phyloP scores from a whole-genome alignment of 1,284 basidiomycete species.

The Ustilago trichophora region DNA sequence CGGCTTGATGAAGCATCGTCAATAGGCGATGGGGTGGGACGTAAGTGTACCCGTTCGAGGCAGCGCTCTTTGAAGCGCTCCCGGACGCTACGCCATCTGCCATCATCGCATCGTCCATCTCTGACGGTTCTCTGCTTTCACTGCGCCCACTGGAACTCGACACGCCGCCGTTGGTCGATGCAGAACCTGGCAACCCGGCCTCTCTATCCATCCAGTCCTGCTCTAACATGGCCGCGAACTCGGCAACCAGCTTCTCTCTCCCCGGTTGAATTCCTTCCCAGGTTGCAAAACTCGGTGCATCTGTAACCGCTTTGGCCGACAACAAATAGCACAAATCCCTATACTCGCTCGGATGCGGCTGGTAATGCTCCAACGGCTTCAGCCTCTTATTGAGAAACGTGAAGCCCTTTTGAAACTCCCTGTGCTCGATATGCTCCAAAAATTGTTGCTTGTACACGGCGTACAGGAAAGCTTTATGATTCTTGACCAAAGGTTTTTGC shows the following conservation, averaged over 20 bases:
- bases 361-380: slow-evolving; percentile 70
- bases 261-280: slow-evolving; percentile 69
- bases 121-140: slow-evolving; percentile 11
- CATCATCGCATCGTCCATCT: slow-evolving; percentile 34
- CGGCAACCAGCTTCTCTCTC: slow-evolving; percentile 67
- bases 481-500: slow-evolving; percentile 67
- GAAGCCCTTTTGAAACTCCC: slow-evolving; percentile 68
- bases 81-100: slow-evolving; percentile 8
- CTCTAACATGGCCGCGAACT: slow-evolving; percentile 59
- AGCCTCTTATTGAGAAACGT: slow-evolving; percentile 70
- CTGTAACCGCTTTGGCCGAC: slow-evolving; percentile 67
- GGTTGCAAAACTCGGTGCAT: slow-evolving; percentile 69
- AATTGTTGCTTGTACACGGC: slow-evolving; percentile 67
- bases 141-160: slow-evolving; percentile 6
- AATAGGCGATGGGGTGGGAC: slow-evolving; percentile 68
- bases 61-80: slow-evolving; percentile 4
- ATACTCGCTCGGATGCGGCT: slow-evolving; percentile 70
- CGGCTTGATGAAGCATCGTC: slow-evolving; percentile 68
- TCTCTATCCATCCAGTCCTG: slow-evolving; percentile 58
- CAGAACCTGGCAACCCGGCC: slow-evolving; percentile 33
- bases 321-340: slow-evolving; percentile 70
- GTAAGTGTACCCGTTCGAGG: slow-evolving; percentile 43
- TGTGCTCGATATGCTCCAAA: slow-evolving; percentile 69
- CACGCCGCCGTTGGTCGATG: not conserved
- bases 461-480: slow-evolving; percentile 69